Evolutionary conservation across 495 filamentous ascomycete species (phyloP), one percentile per base, ranked within the genome.

Genomic region (Penicillium goetzii): DNA sequence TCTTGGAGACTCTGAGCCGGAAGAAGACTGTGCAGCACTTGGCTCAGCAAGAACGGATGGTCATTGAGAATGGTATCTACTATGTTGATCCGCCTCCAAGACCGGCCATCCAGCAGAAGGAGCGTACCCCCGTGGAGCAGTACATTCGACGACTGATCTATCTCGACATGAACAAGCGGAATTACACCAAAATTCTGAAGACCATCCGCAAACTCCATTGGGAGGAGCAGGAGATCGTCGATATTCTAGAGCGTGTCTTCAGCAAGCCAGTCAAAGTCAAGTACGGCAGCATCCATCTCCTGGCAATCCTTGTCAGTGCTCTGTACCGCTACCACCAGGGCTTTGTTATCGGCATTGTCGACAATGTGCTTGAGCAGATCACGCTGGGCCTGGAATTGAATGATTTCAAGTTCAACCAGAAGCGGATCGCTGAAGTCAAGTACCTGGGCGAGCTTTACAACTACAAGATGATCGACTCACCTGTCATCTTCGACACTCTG

Each of bases 381-480:
- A 90, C 87, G 0, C 81, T 94, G 56, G 96, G 94, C 4, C 83
- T 99, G 9, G 95, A 99, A 75, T 86, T 91, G 65, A 98, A 97
- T 64, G 94, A 98, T 73, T 99, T 98, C 86, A 92, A 94, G 72
- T 96, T 92, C 80, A 97, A 97, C 72, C 95, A 99, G 76, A 90
- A 95, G 62, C 90, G 95, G 30, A 86, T 98, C 59, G 93, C 95
- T 4, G 93, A 97, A 72, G 91, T 97, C 68, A 98, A 97, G 69
- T 99, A 97, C 70, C 83, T 99, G 15, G 94, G 90, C 15, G 95
- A 99, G 80, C 85, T 99, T 40, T 99, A 99, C 81, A 97, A 96
- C 67, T 99, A 98, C 77, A 89, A 95, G 59, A 92, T 97, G 88
- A 86, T 99, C 54, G 95, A 99, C 72, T 95, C 96, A 23, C 91